These are phyloP conservation scores for Rhodomyrtus tomentosa DNA, from an alignment of 345 rosid species.

Conservation along the genomic window DNA sequence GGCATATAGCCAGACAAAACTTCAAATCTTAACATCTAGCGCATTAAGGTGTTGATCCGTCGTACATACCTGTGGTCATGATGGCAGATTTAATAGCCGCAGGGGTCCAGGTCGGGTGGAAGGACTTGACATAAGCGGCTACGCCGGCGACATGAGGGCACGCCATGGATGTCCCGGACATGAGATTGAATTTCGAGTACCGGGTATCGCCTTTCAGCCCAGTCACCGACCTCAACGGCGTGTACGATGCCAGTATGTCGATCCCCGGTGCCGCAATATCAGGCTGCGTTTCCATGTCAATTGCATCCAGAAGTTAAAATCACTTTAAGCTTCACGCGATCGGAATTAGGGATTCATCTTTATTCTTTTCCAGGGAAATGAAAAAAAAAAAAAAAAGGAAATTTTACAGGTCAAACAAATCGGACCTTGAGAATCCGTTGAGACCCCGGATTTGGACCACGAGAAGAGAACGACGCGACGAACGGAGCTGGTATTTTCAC, in stretches of 20 bases:
- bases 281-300: conserved; percentile 34
- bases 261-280: conserved; percentile 86
- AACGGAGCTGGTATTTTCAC: conserved; percentile 54
- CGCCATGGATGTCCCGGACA: conserved; percentile 95
- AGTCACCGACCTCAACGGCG: conserved; percentile 62
- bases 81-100: conserved; percentile 90
- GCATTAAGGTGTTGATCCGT: neutral
- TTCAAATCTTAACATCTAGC: neutral
- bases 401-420: neutral
- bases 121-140: conserved; percentile 85
- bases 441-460: conserved; percentile 85
- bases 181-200: conserved; percentile 49
- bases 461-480: conserved; percentile 76
- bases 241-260: conserved; percentile 76
- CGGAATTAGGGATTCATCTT: neutral
- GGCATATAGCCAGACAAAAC: neutral
- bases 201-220: conserved; percentile 80
- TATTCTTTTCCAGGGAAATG: neutral
- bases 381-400: neutral
- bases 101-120: conserved; percentile 70
- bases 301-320: neutral
- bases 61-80: conserved; percentile 59
- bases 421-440: conserved; percentile 60
- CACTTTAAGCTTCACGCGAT: neutral
- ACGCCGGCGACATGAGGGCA: conserved; percentile 84